Evolutionary conservation across 2,329 filamentous ascomycete species (phyloP).

Genomic region (Penicillium vulpinum): DNA sequence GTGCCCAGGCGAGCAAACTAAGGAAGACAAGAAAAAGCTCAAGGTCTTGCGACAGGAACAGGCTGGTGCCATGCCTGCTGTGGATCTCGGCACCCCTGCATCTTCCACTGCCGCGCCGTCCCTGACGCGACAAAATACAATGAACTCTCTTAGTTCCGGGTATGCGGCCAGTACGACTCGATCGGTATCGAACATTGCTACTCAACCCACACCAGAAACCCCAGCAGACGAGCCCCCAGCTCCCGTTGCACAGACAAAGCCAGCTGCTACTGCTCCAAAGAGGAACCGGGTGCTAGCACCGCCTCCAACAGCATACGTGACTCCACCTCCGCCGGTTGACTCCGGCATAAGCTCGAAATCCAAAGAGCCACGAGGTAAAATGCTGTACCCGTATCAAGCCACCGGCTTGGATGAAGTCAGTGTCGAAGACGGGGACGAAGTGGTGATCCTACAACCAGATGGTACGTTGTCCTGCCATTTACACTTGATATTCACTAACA

Average conservation of each 20-base stretch:
- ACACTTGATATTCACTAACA: slow-evolving; percentile 10
- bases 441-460: slow-evolving; percentile 79
- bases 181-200: slow-evolving; percentile 65
- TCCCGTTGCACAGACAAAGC: slow-evolving; percentile 35
- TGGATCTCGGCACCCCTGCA: slow-evolving; percentile 39
- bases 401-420: slow-evolving; percentile 78
- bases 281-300: slow-evolving; percentile 81
- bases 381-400: slow-evolving; percentile 85
- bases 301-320: slow-evolving; percentile 78
- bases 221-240: slow-evolving; percentile 46
- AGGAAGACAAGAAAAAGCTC: slow-evolving; percentile 92
- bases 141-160: slow-evolving; percentile 85
- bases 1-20: slow-evolving; percentile 88
- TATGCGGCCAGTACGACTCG: slow-evolving; percentile 77
- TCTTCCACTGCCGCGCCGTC: slow-evolving; percentile 61
- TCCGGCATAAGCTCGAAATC: slow-evolving; percentile 34
- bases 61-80: slow-evolving; percentile 58
- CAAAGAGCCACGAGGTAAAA: slow-evolving; percentile 71
- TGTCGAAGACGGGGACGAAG: slow-evolving; percentile 74
- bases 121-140: slow-evolving; percentile 78
- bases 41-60: slow-evolving; percentile 82
- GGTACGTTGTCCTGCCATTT: slow-evolving; percentile 58
- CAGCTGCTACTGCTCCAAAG: slow-evolving; percentile 31
- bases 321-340: slow-evolving; percentile 58
- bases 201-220: slow-evolving; percentile 53